A percentile compares a stretch with the other conserved stretches of the same genome.
phyloP scores from a whole-genome alignment of 208 protist species.

The Tritrichomonas foetus region DNA sequence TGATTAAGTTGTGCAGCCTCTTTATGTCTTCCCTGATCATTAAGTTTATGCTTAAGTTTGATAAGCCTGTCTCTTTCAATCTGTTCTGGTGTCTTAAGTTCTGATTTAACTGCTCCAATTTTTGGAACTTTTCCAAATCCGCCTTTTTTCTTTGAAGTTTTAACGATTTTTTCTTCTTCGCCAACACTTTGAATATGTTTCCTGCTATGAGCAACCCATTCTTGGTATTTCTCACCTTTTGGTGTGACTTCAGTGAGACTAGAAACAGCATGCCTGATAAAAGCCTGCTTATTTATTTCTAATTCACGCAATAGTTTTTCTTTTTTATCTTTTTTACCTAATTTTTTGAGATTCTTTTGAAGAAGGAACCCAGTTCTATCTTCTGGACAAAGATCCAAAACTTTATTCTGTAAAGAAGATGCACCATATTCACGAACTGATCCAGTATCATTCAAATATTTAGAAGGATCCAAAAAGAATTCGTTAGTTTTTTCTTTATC shows the following conservation, averaged over 20 bases:
- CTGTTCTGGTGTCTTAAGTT: background rate
- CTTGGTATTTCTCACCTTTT: background rate
- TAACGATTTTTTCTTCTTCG: constrained; percentile 1
- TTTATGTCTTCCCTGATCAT: constrained; percentile 33
- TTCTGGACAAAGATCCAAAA: background rate
- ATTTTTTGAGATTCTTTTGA: background rate
- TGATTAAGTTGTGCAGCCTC: background rate
- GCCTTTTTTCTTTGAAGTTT: background rate
- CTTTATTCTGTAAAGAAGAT: background rate
- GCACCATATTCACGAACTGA: background rate
- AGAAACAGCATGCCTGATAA: background rate
- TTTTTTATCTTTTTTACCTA: background rate
- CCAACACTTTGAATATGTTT: background rate
- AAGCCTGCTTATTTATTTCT: background rate
- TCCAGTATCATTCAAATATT: background rate
- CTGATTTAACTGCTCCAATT: background rate
- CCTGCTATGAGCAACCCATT: background rate
- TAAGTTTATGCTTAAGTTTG: background rate
- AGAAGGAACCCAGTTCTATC: background rate
- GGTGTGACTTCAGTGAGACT: background rate
- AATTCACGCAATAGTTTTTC: background rate
- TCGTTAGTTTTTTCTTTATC: background rate
- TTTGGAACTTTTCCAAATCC: background rate
- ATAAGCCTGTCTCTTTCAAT: constrained; percentile 32
- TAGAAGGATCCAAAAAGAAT: background rate